Evolutionary conservation across 805 yeast species (phyloP).

Genomic region (Middelhovenomyces tepae): DNA sequence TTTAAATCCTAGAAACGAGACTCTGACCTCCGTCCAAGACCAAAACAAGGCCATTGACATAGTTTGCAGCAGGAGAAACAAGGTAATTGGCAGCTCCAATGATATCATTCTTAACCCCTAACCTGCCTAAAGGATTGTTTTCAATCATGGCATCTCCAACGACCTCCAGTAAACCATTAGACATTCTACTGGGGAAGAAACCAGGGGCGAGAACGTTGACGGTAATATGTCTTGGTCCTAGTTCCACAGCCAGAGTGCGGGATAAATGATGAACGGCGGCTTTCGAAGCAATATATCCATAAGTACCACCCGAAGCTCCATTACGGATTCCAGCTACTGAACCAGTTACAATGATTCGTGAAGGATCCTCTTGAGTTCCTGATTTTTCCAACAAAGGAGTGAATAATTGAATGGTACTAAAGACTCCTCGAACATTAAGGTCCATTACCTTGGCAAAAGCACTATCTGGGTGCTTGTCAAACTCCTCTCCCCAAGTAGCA

Average conservation of each 20-base stretch:
- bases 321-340: slow-evolving; percentile 50
- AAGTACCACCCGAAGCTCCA: slow-evolving; percentile 43
- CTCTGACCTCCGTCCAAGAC: slow-evolving; percentile 79
- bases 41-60: slow-evolving; percentile 57
- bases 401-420: slow-evolving; percentile 53
- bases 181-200: slow-evolving; percentile 68
- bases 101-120: slow-evolving; percentile 55
- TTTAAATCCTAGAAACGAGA: too few species aligned
- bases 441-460: slow-evolving; percentile 57
- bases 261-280: slow-evolving; percentile 68
- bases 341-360: slow-evolving; percentile 57
- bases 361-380: slow-evolving; percentile 48
- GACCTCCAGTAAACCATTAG: slow-evolving; percentile 49
- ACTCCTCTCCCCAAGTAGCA: slow-evolving; percentile 66
- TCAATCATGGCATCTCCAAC: slow-evolving; percentile 45
- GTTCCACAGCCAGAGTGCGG: slow-evolving; percentile 51
- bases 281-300: slow-evolving; percentile 66
- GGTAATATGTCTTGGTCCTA: slow-evolving; percentile 58
- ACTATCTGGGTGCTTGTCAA: slow-evolving; percentile 49
- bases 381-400: slow-evolving; percentile 47
- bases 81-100: slow-evolving; percentile 48
- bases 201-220: slow-evolving; percentile 72
- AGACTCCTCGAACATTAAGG: slow-evolving; percentile 61
- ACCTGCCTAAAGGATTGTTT: slow-evolving; percentile 52
- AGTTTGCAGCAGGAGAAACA: slow-evolving; percentile 47